Evolutionary conservation across 2,329 filamentous ascomycete genomes (phyloP).

Genomic region (Pseudogymnoascus sp.): DNA sequence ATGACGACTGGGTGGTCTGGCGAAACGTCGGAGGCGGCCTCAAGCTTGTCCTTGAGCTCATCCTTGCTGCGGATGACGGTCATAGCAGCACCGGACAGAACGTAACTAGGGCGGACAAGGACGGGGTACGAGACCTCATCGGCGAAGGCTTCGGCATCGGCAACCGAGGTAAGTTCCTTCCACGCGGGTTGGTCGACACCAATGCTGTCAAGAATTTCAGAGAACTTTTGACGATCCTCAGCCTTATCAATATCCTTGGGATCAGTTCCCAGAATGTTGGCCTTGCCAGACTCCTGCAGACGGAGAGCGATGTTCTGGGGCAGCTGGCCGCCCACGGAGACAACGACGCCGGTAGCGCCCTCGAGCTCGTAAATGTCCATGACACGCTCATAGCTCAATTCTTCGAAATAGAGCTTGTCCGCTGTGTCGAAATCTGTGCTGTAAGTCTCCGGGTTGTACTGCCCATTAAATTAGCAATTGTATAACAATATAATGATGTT

Average conservation of each 20-base stretch:
- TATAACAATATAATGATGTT: background rate
- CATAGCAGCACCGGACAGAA: conserved; percentile 96
- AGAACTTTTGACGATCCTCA: conserved; percentile 97
- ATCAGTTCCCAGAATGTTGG: conserved; percentile 86
- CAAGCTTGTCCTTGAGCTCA: conserved; percentile 90
- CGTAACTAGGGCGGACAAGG: conserved; percentile 88
- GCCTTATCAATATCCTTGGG: conserved; percentile 95
- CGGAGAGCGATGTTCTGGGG: conserved; percentile 96
- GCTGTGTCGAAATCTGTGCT: conserved; percentile 81
- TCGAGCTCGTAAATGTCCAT: conserved; percentile 99
- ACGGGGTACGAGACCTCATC: conserved; percentile 85
- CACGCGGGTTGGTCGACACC: conserved; percentile 94
- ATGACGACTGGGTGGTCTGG: conserved; percentile 98
- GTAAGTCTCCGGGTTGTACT: conserved; percentile 68
- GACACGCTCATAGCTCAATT: conserved; percentile 91
- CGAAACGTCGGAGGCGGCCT: conserved; percentile 81
- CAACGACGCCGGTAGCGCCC: conserved; percentile 74
- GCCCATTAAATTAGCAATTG: conserved; percentile 13
- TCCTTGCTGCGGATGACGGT: conserved; percentile 84
- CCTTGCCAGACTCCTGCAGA: conserved; percentile 82
- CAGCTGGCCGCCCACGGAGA: conserved; percentile 91
- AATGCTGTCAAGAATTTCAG: conserved; percentile 91
- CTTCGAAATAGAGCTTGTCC: conserved; percentile 93
- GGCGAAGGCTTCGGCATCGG: conserved; percentile 82
- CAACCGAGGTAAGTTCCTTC: conserved; percentile 90